Percentiles rank a stretch among this genome's conserved stretches.
phyloP scores from a whole-genome alignment of 345 rosid genomes.

The Eucalyptus caleyi region DNA sequence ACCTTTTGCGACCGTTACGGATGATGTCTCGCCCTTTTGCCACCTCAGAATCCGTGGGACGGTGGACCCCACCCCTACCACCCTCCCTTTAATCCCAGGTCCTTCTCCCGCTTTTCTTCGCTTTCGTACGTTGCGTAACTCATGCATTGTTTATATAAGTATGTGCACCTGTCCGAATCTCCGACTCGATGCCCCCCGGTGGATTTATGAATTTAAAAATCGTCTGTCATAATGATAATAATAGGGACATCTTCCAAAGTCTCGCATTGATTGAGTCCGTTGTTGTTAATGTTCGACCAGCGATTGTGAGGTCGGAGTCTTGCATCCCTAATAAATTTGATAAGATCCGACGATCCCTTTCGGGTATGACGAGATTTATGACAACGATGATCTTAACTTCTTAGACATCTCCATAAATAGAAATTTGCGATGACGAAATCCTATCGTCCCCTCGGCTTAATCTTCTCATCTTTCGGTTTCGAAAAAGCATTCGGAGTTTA shows the following conservation, averaged over 20 bases:
- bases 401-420: neutral
- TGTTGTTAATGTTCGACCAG: neutral
- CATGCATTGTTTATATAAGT: neutral
- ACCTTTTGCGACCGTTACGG: neutral
- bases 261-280: neutral
- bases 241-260: no score
- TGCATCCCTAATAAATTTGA: neutral
- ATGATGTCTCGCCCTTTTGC: neutral
- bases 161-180: neutral
- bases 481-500: neutral
- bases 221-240: no score
- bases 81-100: neutral
- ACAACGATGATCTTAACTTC: accelerated
- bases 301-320: neutral
- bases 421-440: accelerated
- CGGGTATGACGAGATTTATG: neutral
- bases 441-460: neutral
- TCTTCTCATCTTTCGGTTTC: neutral
- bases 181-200: neutral
- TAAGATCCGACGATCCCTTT: accelerated
- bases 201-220: neutral
- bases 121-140: neutral
- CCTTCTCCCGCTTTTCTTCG: neutral
- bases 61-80: neutral
- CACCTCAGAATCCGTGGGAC: neutral